A percentile compares a stretch with the other conserved stretches of the same genome.
These are phyloP conservation scores for Tulasnella sp. DNA, from an alignment of 768 basidiomycete genomes.

Conservation along the genomic window DNA sequence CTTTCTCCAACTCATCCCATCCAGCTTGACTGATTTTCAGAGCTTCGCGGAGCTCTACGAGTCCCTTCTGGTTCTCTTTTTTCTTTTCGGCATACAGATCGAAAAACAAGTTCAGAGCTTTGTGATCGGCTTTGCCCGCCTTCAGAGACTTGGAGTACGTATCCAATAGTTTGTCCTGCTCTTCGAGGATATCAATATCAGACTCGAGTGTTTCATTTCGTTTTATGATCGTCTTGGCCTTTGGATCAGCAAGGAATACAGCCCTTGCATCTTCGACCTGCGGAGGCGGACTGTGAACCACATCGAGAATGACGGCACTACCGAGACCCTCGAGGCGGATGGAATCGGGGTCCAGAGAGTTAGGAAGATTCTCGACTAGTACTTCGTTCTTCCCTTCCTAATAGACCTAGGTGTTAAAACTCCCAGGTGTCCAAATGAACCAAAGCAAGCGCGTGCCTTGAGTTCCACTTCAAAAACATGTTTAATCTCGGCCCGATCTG, in stretches of 20 bases:
- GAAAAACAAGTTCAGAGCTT: conserved; percentile 31
- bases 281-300: conserved; percentile 9
- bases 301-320: conserved; percentile 16
- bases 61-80: background rate
- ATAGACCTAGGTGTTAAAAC: too few relatives aligned
- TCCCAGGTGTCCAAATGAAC: too few relatives aligned
- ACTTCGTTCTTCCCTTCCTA: conserved; percentile 14
- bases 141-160: conserved; percentile 21
- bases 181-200: background rate
- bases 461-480: conserved; percentile 10
- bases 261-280: conserved; percentile 1
- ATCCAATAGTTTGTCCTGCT: conserved; percentile 1
- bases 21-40: conserved; percentile 1
- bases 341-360: conserved; percentile 8
- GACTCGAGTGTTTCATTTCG: background rate
- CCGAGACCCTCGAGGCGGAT: conserved; percentile 13
- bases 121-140: conserved; percentile 26
- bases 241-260: background rate
- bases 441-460: background rate
- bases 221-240: background rate
- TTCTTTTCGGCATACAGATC: conserved; percentile 21
- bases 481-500: conserved; percentile 12
- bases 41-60: conserved; percentile 3
- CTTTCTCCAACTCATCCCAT: conserved; percentile 27
- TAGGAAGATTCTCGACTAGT: conserved; percentile 8